A percentile compares a stretch with the other conserved stretches of the same genome.
These are phyloP conservation scores for Tetrahymena borealis DNA, from an alignment of 73 alveolate species.

Conservation along the genomic window DNA sequence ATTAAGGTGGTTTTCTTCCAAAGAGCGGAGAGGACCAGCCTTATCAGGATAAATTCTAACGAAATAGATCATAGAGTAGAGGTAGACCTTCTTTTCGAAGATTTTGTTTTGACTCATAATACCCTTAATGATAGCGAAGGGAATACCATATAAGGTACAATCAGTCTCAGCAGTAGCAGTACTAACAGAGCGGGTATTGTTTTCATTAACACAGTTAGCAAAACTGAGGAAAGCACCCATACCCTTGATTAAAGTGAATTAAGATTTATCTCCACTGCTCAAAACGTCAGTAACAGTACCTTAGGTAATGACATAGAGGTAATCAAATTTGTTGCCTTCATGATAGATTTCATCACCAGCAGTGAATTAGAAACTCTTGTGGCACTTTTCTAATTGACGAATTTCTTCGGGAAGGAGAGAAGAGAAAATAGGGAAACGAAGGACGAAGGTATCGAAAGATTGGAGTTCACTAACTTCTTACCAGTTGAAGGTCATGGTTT, in stretches of 20 bases:
- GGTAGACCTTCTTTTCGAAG: neutral
- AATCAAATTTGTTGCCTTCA: constrained; percentile 25
- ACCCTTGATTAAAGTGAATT: constrained; percentile 8
- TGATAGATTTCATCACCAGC: constrained; percentile 29
- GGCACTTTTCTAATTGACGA: constrained; percentile 4
- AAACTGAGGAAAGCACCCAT: constrained; percentile 25
- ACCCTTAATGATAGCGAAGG: neutral
- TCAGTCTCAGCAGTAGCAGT: neutral
- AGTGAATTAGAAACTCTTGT: constrained; percentile 1
- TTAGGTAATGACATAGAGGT: constrained; percentile 11
- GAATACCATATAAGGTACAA: neutral
- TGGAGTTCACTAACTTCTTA: neutral
- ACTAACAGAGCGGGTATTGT: neutral
- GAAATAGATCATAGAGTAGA: neutral
- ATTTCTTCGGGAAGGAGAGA: constrained; percentile 15
- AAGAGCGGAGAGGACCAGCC: neutral
- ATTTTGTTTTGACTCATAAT: neutral
- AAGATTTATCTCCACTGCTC: neutral
- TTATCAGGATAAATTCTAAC: neutral
- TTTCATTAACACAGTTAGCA: constrained; percentile 14
- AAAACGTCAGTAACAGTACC: constrained; percentile 38
- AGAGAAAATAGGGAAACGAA: constrained; percentile 33
- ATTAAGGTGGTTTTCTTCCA: neutral
- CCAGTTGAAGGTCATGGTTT: constrained; percentile 29
- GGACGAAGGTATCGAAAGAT: constrained; percentile 27